Conservation (phyloP, 495 filamentous ascomycete genomes). For the Podospora appendiculata region DNA sequence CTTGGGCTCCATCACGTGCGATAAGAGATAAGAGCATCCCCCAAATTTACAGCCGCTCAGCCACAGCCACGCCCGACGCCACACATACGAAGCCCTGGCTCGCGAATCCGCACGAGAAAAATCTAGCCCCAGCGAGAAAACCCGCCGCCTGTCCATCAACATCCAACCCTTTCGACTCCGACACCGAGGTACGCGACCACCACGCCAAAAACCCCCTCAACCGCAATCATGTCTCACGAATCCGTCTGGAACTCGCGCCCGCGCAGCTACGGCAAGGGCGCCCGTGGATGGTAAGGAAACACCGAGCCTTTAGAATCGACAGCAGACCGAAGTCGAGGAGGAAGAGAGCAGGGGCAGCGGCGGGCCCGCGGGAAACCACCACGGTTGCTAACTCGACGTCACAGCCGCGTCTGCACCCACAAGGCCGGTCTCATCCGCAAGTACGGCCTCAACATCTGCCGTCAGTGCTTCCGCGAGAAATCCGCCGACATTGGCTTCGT, state of each 20-base stretch:
- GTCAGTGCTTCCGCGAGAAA: slow-evolving; percentile 99
- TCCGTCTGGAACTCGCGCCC: slow-evolving; percentile 98
- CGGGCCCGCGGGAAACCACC: too few relatives aligned
- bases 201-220: slow-evolving; percentile 1
- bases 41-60: slow-evolving; percentile 6
- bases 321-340: background rate
- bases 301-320: too few relatives aligned
- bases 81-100: slow-evolving; percentile 9
- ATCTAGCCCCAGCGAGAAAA: slow-evolving; percentile 8
- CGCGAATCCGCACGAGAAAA: slow-evolving; percentile 19
- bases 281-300: slow-evolving; percentile 69
- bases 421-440: slow-evolving; percentile 95
- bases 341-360: background rate
- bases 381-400: slow-evolving; percentile 9
- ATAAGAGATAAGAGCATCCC: slow-evolving; percentile 6
- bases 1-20: background rate
- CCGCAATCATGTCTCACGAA: slow-evolving; percentile 87
- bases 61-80: background rate
- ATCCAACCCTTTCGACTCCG: background rate
- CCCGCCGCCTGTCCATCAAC: background rate
- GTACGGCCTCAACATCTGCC: slow-evolving; percentile 98
- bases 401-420: slow-evolving; percentile 94
- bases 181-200: background rate
- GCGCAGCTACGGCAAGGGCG: slow-evolving; percentile 91
- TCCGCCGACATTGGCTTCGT: slow-evolving; percentile 89